Evolutionary conservation across 192 early-diverging fungal genomes (phyloP), one percentile per base, ranked within the genome.

Genomic region (Phlyctochytrium bullatum): DNA sequence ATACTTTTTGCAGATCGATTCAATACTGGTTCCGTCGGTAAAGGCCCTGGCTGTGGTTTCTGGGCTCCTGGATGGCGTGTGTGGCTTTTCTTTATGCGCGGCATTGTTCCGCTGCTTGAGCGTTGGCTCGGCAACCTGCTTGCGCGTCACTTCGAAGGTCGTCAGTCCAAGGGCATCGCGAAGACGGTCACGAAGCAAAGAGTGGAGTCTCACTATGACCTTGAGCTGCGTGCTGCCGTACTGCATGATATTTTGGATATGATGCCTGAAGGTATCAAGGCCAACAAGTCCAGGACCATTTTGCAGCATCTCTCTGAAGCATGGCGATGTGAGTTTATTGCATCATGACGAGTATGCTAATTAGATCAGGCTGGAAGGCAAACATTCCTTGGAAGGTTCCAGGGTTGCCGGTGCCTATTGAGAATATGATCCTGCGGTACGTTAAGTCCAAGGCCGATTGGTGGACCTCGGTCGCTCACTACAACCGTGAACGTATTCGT

Each of bases 371-470:
- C 75, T 97, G 93, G 91, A 99, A 99, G 81, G 95, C 97, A 31
- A 99, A 99, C 75, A 96, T 97, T 68, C 95, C 97, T 34, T 99
- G 97, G 97, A 95, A 97, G 72, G 96, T 99, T 20, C 93, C 95
- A 52, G 96, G 96, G 36, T 86, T 99, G 83, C 95, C 97, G n/a
- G 89, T 86, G 33, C 91, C 97, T 2, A 91, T 99, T 64, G 95
- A 98, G 73, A 98, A 97, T 82, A 97, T 99, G 93, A 96, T 99
- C 73, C 76, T 98, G 69, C 90, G 95, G 47, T 99, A 99, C 79
- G 95, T 99, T 65, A 98, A 98, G 79, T 89, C 93, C 60, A 99
- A 99, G 81, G 95, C 97, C n/a, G 97, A 99, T 80, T 99, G 97
- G 97, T 99, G 97, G 97, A 98, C 94, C 0, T 92, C 90, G 27